Evolutionary conservation across 2,329 filamentous ascomycete species (phyloP), one percentile per base, ranked within the genome.

Genomic region (Pseudocercospora vitis): DNA sequence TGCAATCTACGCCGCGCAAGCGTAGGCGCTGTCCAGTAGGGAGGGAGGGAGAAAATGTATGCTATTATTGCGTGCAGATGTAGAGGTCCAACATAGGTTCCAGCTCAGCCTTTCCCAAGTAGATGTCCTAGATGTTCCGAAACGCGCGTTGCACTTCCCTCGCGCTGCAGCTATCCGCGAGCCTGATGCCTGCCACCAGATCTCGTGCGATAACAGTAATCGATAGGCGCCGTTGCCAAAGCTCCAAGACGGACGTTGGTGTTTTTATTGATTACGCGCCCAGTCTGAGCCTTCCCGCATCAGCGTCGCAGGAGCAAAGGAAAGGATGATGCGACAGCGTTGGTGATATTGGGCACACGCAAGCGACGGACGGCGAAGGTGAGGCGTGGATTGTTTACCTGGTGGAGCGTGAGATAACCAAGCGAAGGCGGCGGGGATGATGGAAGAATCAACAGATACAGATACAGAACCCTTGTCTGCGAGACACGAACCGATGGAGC

Each of bases 1-100:
- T 66, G 63, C 52, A 39, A 37, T 21, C n/a, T 14, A 32, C 21
- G 46, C 32, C 33, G 46, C 23, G 3, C 42, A 14, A 28, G 24
- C 42, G 42, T 16, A 28, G 42, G 42, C 14, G 49, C 42, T 49
- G 54, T 47, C 14, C 49, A 33, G 44, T 21, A 47, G 47, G 33
- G 28, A 40, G 11, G 42, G 42, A 16, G 3, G 42, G 14, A 29
- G 24, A 7, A 37, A 32, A 44, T 40, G 33, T 29, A 44, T 40
- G 33, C 32, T 18, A 19, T 44, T 51, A 45, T 51, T n/a, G 48
- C 23, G 6, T 21, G 48, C 24, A 23, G 33, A 31, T 51, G 48
- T 44, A 29, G 35, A 21, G 35, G 6, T 9, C 18, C 48, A 40
- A 31, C 48, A 51, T 44, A 23, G 23, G 21, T 18, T 31, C 18